Base-by-base conservation (phyloP, 2,329 filamentous ascomycete species). In the Microcyclospora tardicrescens region DNA sequence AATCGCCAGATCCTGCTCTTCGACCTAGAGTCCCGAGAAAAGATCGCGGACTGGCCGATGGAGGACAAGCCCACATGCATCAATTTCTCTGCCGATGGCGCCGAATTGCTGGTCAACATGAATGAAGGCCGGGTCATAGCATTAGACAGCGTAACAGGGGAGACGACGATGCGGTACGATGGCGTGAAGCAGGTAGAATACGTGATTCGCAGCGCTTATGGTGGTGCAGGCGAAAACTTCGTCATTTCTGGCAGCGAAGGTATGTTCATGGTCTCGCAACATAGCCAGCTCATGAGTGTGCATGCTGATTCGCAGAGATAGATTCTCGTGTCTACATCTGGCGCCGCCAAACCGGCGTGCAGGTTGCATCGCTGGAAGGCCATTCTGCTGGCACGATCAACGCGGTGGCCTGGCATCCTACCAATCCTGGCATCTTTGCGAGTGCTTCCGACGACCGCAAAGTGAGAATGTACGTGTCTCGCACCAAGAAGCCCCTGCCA, bases 191-290 rank as follows among this genome's bases (percentile, higher is more conserved):
- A 86, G 45, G 79, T 77, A 38, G 66, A 80, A 2, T 94, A 69
- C 55, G 73, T 95, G 39, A 93, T 98, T 42, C 73, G 89, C 36
- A 83, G 79, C 52, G 67, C 71, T 0, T 91, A 95, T 61, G 91
- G 91, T 13, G 91, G 91, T 27, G 87, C 89, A 1, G 80, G 84
- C 42, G 86, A 95, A 63, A 87, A 81, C 57, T 95, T 95, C 59
- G 81, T 96, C 9, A 70, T 93, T 19, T 89, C 84, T 53, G 91
- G 91, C 10, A 94, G 86, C 53, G 86, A 95, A 72, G 82, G 84
- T 86, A 42, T 16, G 44, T 39, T 19, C 10, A 19, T 6, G 8
- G 5, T 8, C 34, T 27, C 10, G 3, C 16, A 10, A 16, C 16
- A 3, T 4, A 12, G n/a, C 34, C 6, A 10, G 3, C 28, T 24